A percentile compares a stretch with the other conserved stretches of the same genome.
These are phyloP conservation scores for Podospora pseudocomata DNA, from an alignment of 495 filamentous ascomycete genomes.

Conservation along the genomic window DNA sequence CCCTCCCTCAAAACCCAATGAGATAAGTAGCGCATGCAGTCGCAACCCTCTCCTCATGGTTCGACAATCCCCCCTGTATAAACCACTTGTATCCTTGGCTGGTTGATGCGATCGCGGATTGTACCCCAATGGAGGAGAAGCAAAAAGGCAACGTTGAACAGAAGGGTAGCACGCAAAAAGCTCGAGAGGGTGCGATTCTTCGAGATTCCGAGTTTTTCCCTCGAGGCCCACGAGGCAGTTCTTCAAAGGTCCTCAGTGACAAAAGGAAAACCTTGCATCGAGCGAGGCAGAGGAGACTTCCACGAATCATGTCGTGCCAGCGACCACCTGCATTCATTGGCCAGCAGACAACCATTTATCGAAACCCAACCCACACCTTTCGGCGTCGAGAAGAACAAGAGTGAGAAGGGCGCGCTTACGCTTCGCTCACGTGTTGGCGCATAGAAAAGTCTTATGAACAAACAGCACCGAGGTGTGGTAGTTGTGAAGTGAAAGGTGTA, in stretches of 20 bases:
- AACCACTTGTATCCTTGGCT: not conserved
- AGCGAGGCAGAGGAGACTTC: not conserved
- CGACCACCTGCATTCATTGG: not conserved
- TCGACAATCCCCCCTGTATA: not conserved
- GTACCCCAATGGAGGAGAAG: not conserved
- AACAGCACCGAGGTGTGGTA: not conserved
- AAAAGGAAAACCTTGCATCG: not conserved
- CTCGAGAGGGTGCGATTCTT: not conserved
- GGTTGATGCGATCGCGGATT: not conserved
- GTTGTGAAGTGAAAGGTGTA: not conserved
- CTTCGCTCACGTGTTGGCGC: not conserved
- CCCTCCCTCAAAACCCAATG: slow-evolving; percentile 1
- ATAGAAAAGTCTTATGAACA: not conserved
- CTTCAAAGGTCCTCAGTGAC: too few relatives aligned
- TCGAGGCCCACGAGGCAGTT: not conserved
- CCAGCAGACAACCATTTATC: not conserved
- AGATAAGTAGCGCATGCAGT: slow-evolving; percentile 4
- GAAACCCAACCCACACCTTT: not conserved
- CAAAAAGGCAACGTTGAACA: not conserved
- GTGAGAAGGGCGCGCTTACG: not conserved
- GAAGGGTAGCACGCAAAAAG: not conserved
- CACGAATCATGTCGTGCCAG: not conserved
- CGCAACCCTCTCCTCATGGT: not conserved
- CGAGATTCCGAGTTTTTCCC: not conserved
- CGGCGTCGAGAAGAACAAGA: not conserved